Evolutionary conservation across 2,329 filamentous ascomycete genomes (phyloP).

Genomic region (Pyrenochaeta sp.): DNA sequence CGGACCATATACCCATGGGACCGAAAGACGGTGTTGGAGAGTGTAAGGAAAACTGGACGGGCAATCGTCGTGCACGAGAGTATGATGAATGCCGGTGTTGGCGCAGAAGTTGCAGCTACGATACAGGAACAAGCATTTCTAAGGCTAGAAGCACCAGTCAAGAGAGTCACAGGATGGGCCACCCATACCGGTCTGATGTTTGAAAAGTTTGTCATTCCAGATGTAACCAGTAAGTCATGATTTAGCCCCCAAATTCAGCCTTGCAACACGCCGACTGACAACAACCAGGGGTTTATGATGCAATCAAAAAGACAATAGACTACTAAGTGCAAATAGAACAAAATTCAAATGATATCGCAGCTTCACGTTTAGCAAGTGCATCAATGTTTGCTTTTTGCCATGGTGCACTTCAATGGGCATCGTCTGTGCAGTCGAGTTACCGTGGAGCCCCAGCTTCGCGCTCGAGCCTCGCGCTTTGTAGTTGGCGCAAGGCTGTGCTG

Average conservation of each 20-base stretch:
- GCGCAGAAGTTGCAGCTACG: conserved; percentile 86
- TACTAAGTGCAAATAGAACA: conserved; percentile 41
- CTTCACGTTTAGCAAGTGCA: no score
- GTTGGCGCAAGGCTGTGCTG: no score
- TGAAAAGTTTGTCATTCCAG: conserved; percentile 77
- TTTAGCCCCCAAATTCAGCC: conserved; percentile 12
- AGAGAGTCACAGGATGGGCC: conserved; percentile 87
- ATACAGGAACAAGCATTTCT: conserved; percentile 90
- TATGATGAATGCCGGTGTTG: conserved; percentile 89
- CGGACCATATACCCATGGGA: conserved; percentile 94
- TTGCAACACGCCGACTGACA: not conserved
- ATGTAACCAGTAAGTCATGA: conserved; percentile 78
- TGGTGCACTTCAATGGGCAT: no score
- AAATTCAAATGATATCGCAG: not conserved
- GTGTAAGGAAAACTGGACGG: conserved; percentile 85
- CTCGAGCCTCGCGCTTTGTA: no score
- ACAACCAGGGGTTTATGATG: conserved; percentile 56
- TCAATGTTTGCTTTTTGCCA: no score
- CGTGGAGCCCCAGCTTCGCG: no score
- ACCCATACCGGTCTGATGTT: conserved; percentile 82
- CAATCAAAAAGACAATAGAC: conserved; percentile 57
- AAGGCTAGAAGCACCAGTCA: conserved; percentile 83
- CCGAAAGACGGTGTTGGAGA: conserved; percentile 78
- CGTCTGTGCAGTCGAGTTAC: no score
- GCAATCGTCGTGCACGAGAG: conserved; percentile 91